phyloP scores from a whole-genome alignment of 306 rosid species.

The Fragaria vesca region DNA sequence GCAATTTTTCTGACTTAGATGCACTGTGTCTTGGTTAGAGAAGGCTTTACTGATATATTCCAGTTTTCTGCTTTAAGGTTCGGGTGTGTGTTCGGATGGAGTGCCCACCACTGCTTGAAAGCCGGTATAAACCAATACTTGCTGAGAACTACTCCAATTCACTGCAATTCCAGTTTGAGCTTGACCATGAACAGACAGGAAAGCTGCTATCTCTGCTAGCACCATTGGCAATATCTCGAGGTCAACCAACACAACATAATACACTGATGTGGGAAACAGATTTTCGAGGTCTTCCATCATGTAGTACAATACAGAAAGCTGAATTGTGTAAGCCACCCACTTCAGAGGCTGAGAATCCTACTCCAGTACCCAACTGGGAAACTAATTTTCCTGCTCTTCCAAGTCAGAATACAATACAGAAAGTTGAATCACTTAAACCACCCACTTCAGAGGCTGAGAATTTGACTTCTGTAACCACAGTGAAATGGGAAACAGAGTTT shows the following conservation, averaged over 20 bases:
- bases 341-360: background rate
- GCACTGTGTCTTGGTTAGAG: conserved; percentile 1
- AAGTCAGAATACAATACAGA: background rate
- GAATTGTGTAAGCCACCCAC: background rate
- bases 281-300: background rate
- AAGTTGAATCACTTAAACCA: background rate
- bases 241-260: conserved; percentile 26
- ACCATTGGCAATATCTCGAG: conserved; percentile 40
- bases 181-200: conserved; percentile 64
- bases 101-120: conserved; percentile 67
- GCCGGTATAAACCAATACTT: conserved; percentile 52
- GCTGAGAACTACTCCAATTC: conserved; percentile 49
- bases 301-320: background rate
- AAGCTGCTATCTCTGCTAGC: conserved; percentile 47
- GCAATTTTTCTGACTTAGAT: background rate
- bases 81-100: conserved; percentile 45
- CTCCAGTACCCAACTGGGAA: background rate
- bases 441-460: background rate
- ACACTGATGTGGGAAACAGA: conserved; percentile 26
- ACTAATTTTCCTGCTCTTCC: background rate
- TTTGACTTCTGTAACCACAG: background rate
- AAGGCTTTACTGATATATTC: conserved; percentile 13
- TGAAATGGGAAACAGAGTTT: background rate
- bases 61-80: conserved; percentile 41
- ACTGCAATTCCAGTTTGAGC: conserved; percentile 73